phyloP scores from a whole-genome alignment of 2,329 filamentous ascomycete species.

The Fusarium compactum region DNA sequence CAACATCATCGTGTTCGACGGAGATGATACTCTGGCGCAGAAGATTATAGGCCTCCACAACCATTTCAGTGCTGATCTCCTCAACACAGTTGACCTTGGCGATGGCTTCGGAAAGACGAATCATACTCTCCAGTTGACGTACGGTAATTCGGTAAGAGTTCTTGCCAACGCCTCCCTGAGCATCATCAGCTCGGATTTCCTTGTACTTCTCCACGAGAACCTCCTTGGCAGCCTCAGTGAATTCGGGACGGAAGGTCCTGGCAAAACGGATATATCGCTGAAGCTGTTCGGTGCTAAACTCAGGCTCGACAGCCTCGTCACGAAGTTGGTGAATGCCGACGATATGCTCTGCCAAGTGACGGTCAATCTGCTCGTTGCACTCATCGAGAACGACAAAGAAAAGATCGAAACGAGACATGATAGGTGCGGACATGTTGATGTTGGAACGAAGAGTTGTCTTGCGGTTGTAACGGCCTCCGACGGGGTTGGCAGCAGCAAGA shows the following conservation, averaged over 20 bases:
- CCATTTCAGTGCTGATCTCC: slow-evolving; percentile 86
- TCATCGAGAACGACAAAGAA: slow-evolving; percentile 99
- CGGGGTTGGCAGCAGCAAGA: slow-evolving; percentile 94
- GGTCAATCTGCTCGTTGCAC: slow-evolving; percentile 91
- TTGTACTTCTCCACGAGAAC: slow-evolving; percentile 94
- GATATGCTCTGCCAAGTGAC: slow-evolving; percentile 93
- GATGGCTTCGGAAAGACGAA: slow-evolving; percentile 96
- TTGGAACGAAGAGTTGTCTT: slow-evolving; percentile 94
- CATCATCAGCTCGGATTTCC: slow-evolving; percentile 91
- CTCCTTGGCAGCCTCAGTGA: slow-evolving; percentile 87
- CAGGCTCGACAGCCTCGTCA: slow-evolving; percentile 89
- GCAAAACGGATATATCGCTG: slow-evolving; percentile 98
- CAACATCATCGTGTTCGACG: slow-evolving; percentile 97
- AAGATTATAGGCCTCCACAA: slow-evolving; percentile 91
- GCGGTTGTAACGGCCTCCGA: slow-evolving; percentile 96
- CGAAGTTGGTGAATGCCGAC: slow-evolving; percentile 93
- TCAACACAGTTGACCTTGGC: slow-evolving; percentile 97
- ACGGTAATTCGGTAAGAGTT: slow-evolving; percentile 99
- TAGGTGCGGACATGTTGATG: slow-evolving; percentile 98
- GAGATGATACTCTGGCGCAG: slow-evolving; percentile 95
- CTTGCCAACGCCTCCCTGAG: slow-evolving; percentile 90
- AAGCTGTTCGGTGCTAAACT: slow-evolving; percentile 95
- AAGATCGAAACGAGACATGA: slow-evolving; percentile 99
- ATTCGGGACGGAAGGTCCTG: slow-evolving; percentile 91
- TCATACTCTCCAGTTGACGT: slow-evolving; percentile 94